A percentile compares a stretch with the other conserved stretches of the same genome.
Evolutionary conservation across 2,329 filamentous ascomycete species (phyloP).

Genomic region (Fusarium mexicanum): DNA sequence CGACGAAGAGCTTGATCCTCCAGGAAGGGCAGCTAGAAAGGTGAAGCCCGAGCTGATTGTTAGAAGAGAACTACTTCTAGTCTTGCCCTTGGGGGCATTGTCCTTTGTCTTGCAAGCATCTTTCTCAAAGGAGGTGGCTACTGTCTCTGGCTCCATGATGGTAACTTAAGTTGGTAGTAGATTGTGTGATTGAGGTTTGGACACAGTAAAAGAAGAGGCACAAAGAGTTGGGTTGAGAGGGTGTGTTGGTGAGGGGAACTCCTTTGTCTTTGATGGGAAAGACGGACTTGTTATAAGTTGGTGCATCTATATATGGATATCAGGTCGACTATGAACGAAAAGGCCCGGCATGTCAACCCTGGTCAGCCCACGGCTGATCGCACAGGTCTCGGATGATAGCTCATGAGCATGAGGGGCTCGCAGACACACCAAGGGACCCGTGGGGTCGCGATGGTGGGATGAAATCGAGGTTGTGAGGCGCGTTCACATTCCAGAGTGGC

Average conservation of each 20-base stretch:
- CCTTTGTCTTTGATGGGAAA: conserved; percentile 34
- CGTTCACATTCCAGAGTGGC: conserved; percentile 41
- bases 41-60: conserved; percentile 45
- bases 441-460: conserved; percentile 39
- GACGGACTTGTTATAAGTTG: conserved; percentile 37
- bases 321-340: conserved; percentile 19
- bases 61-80: conserved; percentile 39
- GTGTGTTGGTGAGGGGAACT: conserved; percentile 11
- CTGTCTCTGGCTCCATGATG: conserved; percentile 38
- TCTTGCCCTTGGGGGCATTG: conserved; percentile 34
- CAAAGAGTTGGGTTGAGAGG: conserved; percentile 27
- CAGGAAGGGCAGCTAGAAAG: conserved; percentile 42
- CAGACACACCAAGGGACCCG: conserved; percentile 11
- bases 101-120: conserved; percentile 41
- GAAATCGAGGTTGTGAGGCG: conserved; percentile 39
- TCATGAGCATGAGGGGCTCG: conserved; percentile 28
- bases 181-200: neutral
- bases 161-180: neutral
- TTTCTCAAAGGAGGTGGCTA: conserved; percentile 43
- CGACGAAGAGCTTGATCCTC: conserved; percentile 29
- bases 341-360: conserved; percentile 26
- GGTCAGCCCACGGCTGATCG: conserved; percentile 25
- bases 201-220: conserved; percentile 3
- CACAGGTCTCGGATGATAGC: conserved; percentile 25
- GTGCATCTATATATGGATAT: conserved; percentile 21